Evolutionary conservation across 306 rosid species (phyloP).

Genomic region (Arachis stenosperma): DNA sequence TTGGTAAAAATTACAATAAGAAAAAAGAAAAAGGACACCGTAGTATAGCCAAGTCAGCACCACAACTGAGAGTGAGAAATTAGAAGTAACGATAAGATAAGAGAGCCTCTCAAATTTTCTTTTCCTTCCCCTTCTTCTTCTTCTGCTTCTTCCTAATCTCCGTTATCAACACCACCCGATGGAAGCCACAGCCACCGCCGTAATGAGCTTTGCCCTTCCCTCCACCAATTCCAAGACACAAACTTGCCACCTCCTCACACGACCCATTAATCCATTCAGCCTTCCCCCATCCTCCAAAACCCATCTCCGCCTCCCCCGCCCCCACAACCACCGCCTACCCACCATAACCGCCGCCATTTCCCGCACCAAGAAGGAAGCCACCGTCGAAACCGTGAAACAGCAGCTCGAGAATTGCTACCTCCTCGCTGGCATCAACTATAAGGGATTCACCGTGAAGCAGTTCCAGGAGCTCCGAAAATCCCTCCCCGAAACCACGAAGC

Average conservation of each 20-base stretch:
- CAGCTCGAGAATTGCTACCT: slow-evolving; percentile 83
- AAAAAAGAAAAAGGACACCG: not conserved
- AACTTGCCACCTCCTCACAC: slow-evolving; percentile 35
- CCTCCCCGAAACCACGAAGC: slow-evolving; percentile 71
- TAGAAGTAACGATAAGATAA: slow-evolving; percentile 41
- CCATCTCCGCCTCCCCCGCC: slow-evolving; percentile 23
- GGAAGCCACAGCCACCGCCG: slow-evolving; percentile 74
- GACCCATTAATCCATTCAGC: slow-evolving; percentile 55
- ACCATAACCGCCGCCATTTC: slow-evolving; percentile 76
- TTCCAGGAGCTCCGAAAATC: slow-evolving; percentile 78
- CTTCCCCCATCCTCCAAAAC: slow-evolving; percentile 27
- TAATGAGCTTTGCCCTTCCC: slow-evolving; percentile 49
- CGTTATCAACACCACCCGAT: slow-evolving; percentile 34
- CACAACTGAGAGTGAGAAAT: not conserved
- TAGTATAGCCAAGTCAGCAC: not conserved
- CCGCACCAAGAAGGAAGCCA: slow-evolving; percentile 77
- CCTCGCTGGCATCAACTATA: slow-evolving; percentile 82
- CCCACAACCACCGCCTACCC: slow-evolving; percentile 30
- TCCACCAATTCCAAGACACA: slow-evolving; percentile 44
- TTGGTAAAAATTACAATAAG: not conserved
- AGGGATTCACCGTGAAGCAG: slow-evolving; percentile 85
- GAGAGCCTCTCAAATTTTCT: not conserved
- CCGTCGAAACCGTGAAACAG: slow-evolving; percentile 65
- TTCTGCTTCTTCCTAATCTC: not conserved
- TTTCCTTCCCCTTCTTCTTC: not conserved